Evolutionary conservation across 1,284 basidiomycete species (phyloP).

Genomic region (Boletus hoseneyae): DNA sequence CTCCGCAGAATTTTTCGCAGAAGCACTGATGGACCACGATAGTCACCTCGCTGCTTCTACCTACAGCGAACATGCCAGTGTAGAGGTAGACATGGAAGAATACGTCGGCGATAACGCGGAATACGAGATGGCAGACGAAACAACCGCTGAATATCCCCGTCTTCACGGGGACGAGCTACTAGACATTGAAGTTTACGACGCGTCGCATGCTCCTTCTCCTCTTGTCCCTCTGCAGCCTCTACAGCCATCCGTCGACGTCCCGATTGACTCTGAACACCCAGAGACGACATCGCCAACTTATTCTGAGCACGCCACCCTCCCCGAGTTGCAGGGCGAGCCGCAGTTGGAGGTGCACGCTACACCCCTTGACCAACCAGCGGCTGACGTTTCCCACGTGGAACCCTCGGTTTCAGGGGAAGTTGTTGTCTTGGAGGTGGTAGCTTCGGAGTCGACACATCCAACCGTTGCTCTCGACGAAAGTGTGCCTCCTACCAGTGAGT

Average conservation of each 20-base stretch:
- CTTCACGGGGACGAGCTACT: constrained; percentile 36
- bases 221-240: constrained; percentile 18
- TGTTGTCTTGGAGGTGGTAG: constrained; percentile 5
- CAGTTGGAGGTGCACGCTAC: constrained; percentile 10
- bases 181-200: constrained; percentile 65
- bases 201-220: constrained; percentile 37
- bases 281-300: neutral
- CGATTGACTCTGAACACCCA: constrained; percentile 18
- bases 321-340: constrained; percentile 7
- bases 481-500: constrained; percentile 20
- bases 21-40: constrained; percentile 66
- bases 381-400: constrained; percentile 19
- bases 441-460: constrained; percentile 6
- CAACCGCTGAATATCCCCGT: constrained; percentile 27
- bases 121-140: constrained; percentile 65
- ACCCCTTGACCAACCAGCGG: constrained; percentile 17
- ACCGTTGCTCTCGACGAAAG: constrained; percentile 6
- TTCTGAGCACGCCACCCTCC: constrained; percentile 11
- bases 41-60: constrained; percentile 27
- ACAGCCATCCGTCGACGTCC: constrained; percentile 17
- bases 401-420: constrained; percentile 5
- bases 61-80: constrained; percentile 39
- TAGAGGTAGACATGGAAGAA: constrained; percentile 72
- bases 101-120: constrained; percentile 55
- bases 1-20: constrained; percentile 49